Conservation (phyloP, 805 yeast genomes). For the Suhomyces sp. region DNA sequence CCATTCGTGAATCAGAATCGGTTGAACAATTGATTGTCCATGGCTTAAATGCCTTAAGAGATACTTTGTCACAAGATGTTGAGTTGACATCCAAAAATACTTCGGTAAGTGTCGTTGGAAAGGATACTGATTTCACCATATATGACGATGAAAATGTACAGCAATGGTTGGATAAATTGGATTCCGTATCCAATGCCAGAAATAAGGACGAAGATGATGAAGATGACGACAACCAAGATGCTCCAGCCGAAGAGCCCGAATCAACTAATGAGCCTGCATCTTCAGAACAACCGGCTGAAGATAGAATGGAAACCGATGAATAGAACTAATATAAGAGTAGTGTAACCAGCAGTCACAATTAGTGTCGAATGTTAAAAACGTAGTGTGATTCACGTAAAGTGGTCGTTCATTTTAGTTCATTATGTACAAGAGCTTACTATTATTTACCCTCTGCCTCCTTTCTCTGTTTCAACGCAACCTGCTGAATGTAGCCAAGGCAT, state of each 20-base stretch:
- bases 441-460: constrained; percentile 5
- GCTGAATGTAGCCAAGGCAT: constrained; percentile 38
- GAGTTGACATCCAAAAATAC: constrained; percentile 83
- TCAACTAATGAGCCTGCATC: constrained; percentile 12
- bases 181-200: constrained; percentile 59
- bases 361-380: no score
- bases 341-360: no score
- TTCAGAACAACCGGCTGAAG: constrained; percentile 17
- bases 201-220: constrained; percentile 41
- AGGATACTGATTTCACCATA: constrained; percentile 66
- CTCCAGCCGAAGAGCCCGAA: constrained; percentile 13
- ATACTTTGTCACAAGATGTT: constrained; percentile 91
- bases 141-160: constrained; percentile 86
- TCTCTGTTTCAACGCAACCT: constrained; percentile 37
- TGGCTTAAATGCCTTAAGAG: constrained; percentile 89
- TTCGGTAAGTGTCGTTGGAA: constrained; percentile 90
- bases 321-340: constrained; percentile 4
- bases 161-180: constrained; percentile 77
- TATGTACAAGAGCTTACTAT: neutral
- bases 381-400: no score
- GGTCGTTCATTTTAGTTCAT: neutral
- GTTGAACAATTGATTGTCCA: constrained; percentile 76
- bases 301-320: constrained; percentile 43
- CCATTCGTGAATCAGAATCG: constrained; percentile 54
- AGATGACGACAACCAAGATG: constrained; percentile 21